A percentile compares a stretch with the other conserved stretches of the same genome.
Evolutionary conservation across 306 rosid species (phyloP).

Genomic region (Betula pendula): DNA sequence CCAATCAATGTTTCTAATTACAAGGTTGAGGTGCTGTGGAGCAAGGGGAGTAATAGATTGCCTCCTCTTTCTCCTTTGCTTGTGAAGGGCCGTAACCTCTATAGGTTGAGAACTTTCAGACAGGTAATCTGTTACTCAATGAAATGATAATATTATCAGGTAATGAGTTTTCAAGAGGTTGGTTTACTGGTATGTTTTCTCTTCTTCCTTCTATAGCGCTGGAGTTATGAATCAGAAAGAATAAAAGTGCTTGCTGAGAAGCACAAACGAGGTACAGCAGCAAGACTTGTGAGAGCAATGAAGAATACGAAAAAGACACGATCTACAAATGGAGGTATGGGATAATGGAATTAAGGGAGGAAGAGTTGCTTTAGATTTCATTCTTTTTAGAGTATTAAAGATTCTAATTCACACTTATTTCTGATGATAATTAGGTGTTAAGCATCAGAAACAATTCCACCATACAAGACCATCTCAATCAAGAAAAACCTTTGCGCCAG

Average conservation of each 20-base stretch:
- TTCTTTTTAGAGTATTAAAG: too few relatives aligned
- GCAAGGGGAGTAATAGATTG: constrained; percentile 58
- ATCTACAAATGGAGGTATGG: constrained; percentile 43
- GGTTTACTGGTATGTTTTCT: constrained; percentile 27
- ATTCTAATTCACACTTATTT: background rate
- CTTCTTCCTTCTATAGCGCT: constrained; percentile 42
- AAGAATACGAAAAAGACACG: constrained; percentile 40
- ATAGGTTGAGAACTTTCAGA: constrained; percentile 68
- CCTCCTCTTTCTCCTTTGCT: constrained; percentile 64
- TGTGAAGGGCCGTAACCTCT: constrained; percentile 86
- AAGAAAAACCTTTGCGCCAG: constrained; percentile 31
- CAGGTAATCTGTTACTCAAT: constrained; percentile 40
- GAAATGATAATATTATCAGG: constrained; percentile 9
- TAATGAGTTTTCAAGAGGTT: background rate
- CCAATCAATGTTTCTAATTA: constrained; percentile 20
- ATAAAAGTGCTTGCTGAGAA: constrained; percentile 67
- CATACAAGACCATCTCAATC: constrained; percentile 31
- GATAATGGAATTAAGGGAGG: background rate
- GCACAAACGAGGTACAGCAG: constrained; percentile 72
- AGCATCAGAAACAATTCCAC: constrained; percentile 34
- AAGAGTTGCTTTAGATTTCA: too few relatives aligned
- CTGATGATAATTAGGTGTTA: constrained; percentile 36
- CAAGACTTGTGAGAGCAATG: constrained; percentile 55
- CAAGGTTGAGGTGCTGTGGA: constrained; percentile 87
- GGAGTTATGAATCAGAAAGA: constrained; percentile 75